A percentile compares a stretch with the other conserved stretches of the same genome.
Evolutionary conservation across 2,329 filamentous ascomycete species (phyloP).

Genomic region (Trichoderma sp.): DNA sequence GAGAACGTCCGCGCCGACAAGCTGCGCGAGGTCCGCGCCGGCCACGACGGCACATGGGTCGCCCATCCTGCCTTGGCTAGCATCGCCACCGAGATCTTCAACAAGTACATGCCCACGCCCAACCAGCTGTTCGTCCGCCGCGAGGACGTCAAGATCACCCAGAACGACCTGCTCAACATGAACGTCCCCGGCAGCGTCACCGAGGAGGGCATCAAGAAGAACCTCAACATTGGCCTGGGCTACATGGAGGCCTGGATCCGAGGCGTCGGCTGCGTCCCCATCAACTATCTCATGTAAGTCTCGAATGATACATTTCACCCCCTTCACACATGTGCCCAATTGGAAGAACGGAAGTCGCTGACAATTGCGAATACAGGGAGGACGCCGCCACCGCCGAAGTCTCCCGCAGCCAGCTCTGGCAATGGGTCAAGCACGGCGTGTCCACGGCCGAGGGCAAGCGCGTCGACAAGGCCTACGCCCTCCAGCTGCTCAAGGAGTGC

Average conservation of each 20-base stretch:
- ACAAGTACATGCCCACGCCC: conserved; percentile 96
- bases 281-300: conserved; percentile 89
- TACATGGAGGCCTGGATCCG: conserved; percentile 99
- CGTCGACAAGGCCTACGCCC: conserved; percentile 88
- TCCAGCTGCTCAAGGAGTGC: conserved; percentile 84
- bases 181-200: conserved; percentile 92
- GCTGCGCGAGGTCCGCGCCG: conserved; percentile 90
- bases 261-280: conserved; percentile 92
- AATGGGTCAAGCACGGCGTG: conserved; percentile 79
- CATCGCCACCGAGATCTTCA: conserved; percentile 92
- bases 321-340: not conserved
- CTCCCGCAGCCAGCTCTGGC: conserved; percentile 91
- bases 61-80: conserved; percentile 88
- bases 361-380: conserved; percentile 56
- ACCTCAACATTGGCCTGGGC: conserved; percentile 90
- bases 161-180: conserved; percentile 95
- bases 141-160: conserved; percentile 83
- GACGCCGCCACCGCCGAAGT: conserved; percentile 97
- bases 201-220: conserved; percentile 95
- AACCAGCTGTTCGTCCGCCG: conserved; percentile 93
- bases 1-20: conserved; percentile 91
- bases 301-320: not conserved
- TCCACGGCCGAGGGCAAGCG: conserved; percentile 85
- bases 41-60: conserved; percentile 96
- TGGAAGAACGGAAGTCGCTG: conserved; percentile 1